Base-by-base conservation (phyloP, 352 stramenopile species). In the Pythium sp. region DNA sequence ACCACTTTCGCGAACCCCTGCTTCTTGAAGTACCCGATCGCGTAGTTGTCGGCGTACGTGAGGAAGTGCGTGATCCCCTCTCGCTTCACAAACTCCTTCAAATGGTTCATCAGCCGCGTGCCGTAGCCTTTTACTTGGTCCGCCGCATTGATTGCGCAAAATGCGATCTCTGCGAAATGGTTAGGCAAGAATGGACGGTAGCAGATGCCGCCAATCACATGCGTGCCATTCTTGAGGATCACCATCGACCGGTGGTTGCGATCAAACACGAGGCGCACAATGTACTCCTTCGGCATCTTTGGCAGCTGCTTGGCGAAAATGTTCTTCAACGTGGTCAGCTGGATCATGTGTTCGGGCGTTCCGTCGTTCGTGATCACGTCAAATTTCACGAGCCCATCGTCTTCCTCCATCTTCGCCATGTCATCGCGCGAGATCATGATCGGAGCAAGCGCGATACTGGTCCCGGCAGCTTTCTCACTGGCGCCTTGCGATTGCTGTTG, bases 231-330 rank as follows among this genome's bases (percentile, higher is more conserved):
- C 80, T 98, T 97, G 5, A 97, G 77, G 46, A 98, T 91, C 28
- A 98, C 81, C 76, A 99, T 93, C n/a, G 92, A 97, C 15, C 88
- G 77, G 73, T 99, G 96, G 74, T 83, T 96, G 28, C 92, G 88
- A 72, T 99, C 97, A 69, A 99, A 99, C 24, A 99, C 97, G 18
- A 99, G 82, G 4, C 98, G 87, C 5, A 98, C 96, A 71, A 99
- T 99, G 81, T 99, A 99, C 71, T 99, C 95, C 71, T 97, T 97
- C 3, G 97, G 98, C 98, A 99, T 99, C 70, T 99, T 99, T 6
- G 97, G 97, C 12, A 99, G 80, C 68, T 99, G 97, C 71, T 97
- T 93, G 1, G 94, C 89, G 69, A 99, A 99, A 18, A 99, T 98
- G 64, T 98, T 98, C 80, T 99, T 99, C 26, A 99, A 78, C 5